Conservation (phyloP, 2,329 filamentous ascomycete genomes). For the Penicillium griseofulvum region DNA sequence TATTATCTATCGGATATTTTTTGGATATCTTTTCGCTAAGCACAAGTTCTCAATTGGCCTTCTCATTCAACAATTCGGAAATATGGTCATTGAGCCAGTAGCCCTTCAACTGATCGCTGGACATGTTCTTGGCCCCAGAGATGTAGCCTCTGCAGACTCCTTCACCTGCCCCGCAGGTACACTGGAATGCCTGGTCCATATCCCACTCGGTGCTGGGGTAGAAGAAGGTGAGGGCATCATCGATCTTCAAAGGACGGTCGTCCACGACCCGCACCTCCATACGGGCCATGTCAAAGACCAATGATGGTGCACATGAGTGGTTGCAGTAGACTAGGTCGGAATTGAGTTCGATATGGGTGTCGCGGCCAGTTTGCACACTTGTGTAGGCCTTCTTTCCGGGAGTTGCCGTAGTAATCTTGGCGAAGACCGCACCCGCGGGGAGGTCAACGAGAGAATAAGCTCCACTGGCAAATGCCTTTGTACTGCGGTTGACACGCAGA, state of each 20-base stretch:
- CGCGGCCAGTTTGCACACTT: constrained; percentile 51
- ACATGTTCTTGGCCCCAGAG: constrained; percentile 41
- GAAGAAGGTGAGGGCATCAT: constrained; percentile 49
- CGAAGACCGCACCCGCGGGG: constrained; percentile 51
- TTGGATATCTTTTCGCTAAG: not conserved
- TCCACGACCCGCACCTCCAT: constrained; percentile 43
- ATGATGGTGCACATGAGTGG: constrained; percentile 53
- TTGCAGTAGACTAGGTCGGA: constrained; percentile 58
- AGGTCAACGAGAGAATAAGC: constrained; percentile 51
- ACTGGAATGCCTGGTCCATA: constrained; percentile 49
- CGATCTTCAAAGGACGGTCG: constrained; percentile 38
- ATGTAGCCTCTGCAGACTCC: constrained; percentile 40
- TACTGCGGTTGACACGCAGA: constrained; percentile 30
- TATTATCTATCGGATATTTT: constrained; percentile 2
- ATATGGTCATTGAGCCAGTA: constrained; percentile 49
- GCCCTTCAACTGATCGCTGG: constrained; percentile 28
- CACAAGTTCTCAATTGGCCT: not conserved
- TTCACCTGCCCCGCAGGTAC: constrained; percentile 40
- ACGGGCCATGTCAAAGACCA: constrained; percentile 54
- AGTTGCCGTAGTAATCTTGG: constrained; percentile 47
- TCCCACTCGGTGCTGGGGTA: constrained; percentile 52
- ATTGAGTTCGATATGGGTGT: constrained; percentile 56
- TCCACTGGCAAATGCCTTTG: constrained; percentile 37
- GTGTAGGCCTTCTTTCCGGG: constrained; percentile 49
- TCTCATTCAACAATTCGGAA: constrained; percentile 27